These are phyloP conservation scores for Aspergillus incahuasiensis DNA, from an alignment of 495 filamentous ascomycete species.

Conservation along the genomic window DNA sequence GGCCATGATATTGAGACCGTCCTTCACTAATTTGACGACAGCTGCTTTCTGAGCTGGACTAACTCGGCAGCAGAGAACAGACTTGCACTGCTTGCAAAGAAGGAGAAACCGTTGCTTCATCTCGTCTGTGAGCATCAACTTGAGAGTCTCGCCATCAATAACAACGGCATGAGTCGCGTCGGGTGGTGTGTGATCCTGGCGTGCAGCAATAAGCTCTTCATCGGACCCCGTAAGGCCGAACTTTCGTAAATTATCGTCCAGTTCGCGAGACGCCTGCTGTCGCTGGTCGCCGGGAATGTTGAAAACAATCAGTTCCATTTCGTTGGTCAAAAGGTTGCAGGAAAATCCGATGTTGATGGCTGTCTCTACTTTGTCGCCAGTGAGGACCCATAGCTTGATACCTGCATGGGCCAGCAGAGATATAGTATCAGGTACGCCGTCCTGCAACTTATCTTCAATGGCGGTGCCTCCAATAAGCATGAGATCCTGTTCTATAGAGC, in stretches of 20 bases:
- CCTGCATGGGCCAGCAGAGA: slow-evolving; percentile 87
- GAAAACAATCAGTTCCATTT: slow-evolving; percentile 94
- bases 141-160: slow-evolving; percentile 92
- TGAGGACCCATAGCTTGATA: slow-evolving; percentile 99
- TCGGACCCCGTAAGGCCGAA: slow-evolving; percentile 85
- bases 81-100: slow-evolving; percentile 95
- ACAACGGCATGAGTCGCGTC: slow-evolving; percentile 90
- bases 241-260: slow-evolving; percentile 65
- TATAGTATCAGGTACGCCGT: slow-evolving; percentile 96
- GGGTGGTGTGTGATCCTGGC: slow-evolving; percentile 76
- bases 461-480: slow-evolving; percentile 92
- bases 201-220: slow-evolving; percentile 76
- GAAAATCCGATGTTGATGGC: slow-evolving; percentile 99
- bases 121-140: slow-evolving; percentile 76
- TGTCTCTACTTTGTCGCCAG: slow-evolving; percentile 98
- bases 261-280: slow-evolving; percentile 57
- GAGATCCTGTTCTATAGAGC: slow-evolving; percentile 84
- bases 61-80: slow-evolving; percentile 96
- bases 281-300: slow-evolving; percentile 74
- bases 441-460: slow-evolving; percentile 96
- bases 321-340: slow-evolving; percentile 93
- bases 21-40: slow-evolving; percentile 94
- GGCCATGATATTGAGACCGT: slow-evolving; percentile 93
- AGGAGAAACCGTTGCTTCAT: slow-evolving; percentile 89
- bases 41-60: slow-evolving; percentile 95